phyloP scores from a whole-genome alignment of 2,329 filamentous ascomycete species.

The Elsinoe arachidis region DNA sequence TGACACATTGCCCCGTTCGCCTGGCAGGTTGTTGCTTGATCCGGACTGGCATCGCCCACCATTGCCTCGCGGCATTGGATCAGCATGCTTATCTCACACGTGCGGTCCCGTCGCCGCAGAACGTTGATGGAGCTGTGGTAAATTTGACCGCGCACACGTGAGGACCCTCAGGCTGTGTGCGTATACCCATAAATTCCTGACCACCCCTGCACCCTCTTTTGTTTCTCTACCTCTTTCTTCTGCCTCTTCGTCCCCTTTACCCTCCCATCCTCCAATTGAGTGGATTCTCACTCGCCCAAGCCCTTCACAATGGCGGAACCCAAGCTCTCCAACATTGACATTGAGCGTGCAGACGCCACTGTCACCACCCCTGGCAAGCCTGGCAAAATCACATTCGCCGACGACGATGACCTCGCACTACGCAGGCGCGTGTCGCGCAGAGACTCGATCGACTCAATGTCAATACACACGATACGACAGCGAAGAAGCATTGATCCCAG shows the following conservation, averaged over 20 bases:
- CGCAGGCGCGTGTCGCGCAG: constrained; percentile 19
- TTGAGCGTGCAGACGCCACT: constrained; percentile 3
- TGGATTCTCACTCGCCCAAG: not conserved
- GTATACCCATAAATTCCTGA: constrained; percentile 8
- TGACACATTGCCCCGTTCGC: not conserved
- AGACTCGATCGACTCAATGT: constrained; percentile 26
- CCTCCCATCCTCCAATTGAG: not conserved
- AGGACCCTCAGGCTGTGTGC: constrained; percentile 1
- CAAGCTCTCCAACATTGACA: not conserved
- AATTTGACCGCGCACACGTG: constrained; percentile 1
- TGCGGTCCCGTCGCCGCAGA: not conserved
- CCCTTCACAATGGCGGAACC: not conserved
- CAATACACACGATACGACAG: constrained; percentile 30
- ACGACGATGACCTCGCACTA: constrained; percentile 28
- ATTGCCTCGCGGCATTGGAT: not conserved
- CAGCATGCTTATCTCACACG: not conserved
- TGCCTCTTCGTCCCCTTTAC: not conserved
- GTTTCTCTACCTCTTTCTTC: not conserved
- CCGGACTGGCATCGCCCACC: constrained; percentile 1
- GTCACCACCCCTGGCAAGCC: constrained; percentile 4
- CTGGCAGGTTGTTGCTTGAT: not conserved
- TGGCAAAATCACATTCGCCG: constrained; percentile 23
- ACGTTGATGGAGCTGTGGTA: constrained; percentile 4
- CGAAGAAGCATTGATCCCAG: constrained; percentile 34
- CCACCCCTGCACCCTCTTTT: not conserved